These are phyloP conservation scores for Croton laevigatus DNA, from an alignment of 441 rosid genomes.

Conservation along the genomic window DNA sequence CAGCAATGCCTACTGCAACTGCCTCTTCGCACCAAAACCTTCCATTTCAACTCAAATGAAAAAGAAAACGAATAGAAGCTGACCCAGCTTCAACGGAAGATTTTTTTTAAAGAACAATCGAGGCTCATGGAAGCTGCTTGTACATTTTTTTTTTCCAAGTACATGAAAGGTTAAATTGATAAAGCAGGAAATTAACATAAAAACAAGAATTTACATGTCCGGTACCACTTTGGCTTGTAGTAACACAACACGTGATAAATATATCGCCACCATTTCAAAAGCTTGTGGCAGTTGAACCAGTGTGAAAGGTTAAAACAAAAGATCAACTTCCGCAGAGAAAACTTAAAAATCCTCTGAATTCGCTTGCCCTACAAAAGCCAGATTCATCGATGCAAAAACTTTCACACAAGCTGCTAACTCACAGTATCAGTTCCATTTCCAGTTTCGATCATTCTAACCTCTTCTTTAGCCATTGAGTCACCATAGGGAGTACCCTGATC, in stretches of 20 bases:
- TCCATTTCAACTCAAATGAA: no score
- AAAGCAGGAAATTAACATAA: conserved; percentile 5
- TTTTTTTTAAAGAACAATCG: not conserved
- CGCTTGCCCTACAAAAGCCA: conserved; percentile 23
- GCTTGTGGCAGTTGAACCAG: conserved; percentile 33
- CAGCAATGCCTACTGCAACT: no score
- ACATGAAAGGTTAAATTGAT: not conserved
- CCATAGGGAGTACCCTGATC: conserved; percentile 29
- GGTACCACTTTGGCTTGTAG: conserved; percentile 16
- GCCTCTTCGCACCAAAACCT: no score
- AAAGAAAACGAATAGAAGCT: not conserved
- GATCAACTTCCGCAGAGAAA: conserved; percentile 18
- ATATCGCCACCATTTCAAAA: conserved; percentile 34
- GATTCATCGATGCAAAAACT: conserved; percentile 14
- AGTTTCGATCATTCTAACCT: conserved; percentile 22
- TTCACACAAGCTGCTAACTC: conserved; percentile 44
- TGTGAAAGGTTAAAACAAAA: conserved; percentile 15
- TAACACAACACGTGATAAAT: conserved; percentile 23
- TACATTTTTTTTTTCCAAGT: not conserved
- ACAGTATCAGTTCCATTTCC: conserved; percentile 33
- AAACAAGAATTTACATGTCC: conserved; percentile 33
- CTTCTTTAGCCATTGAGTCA: conserved; percentile 29
- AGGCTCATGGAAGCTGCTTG: not conserved
- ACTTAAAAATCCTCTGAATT: conserved; percentile 16
- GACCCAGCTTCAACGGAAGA: not conserved